Conservation (phyloP, 208 protist species). For the Acanthamoeba triangularis region DNA sequence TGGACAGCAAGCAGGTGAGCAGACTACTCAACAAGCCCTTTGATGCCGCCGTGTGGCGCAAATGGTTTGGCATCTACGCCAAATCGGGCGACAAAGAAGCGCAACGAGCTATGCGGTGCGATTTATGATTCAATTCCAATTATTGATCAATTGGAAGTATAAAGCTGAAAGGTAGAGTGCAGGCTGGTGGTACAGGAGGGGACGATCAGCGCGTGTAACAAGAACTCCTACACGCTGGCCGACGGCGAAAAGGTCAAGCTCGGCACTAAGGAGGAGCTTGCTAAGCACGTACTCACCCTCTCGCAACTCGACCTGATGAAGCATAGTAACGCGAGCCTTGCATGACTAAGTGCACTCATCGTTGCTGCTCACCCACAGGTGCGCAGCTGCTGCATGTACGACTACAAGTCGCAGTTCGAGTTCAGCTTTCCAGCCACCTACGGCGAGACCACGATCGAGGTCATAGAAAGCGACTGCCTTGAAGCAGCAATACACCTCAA, state of each 20-base stretch:
- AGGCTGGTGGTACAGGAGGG: slow-evolving; percentile 16
- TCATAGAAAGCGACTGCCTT: slow-evolving; percentile 27
- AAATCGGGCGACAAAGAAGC: not conserved
- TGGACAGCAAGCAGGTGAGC: slow-evolving; percentile 1
- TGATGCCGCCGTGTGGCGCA: slow-evolving; percentile 15
- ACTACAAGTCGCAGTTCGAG: slow-evolving; percentile 35
- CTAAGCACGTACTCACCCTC: not conserved
- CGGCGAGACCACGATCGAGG: not conserved
- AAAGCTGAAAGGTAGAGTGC: not conserved
- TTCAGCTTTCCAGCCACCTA: not conserved
- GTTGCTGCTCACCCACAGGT: not conserved
- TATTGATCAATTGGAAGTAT: not conserved
- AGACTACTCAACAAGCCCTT: slow-evolving; percentile 36
- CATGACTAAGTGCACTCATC: no score
- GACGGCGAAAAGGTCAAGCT: slow-evolving; percentile 41
- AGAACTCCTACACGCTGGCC: slow-evolving; percentile 6
- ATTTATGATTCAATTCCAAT: not conserved
- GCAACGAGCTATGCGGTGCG: not conserved
- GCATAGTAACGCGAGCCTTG: no score
- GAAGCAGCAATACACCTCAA: slow-evolving; percentile 18
- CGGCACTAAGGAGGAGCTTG: not conserved
- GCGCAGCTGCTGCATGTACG: slow-evolving; percentile 19
- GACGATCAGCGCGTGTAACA: not conserved
- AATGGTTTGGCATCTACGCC: slow-evolving; percentile 47
- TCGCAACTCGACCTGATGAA: no score